A percentile compares a stretch with the other conserved stretches of the same genome.
Conservation (phyloP, 2,329 filamentous ascomycete genomes). For the Colletotrichum musicola region DNA sequence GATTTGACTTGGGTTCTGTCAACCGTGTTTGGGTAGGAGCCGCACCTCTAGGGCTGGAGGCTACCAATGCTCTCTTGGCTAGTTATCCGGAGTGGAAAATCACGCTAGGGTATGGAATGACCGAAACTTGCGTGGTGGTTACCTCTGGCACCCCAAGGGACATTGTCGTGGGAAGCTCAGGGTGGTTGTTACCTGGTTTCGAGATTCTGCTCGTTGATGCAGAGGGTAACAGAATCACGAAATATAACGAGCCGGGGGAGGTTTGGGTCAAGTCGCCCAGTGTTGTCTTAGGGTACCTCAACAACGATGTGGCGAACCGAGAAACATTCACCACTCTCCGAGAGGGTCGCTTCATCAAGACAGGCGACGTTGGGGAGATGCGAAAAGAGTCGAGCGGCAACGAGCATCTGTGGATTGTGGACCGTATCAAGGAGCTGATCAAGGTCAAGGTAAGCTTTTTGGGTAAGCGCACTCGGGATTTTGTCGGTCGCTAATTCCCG, state of each 20-base stretch:
- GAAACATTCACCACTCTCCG: slow-evolving; percentile 80
- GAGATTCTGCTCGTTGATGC: slow-evolving; percentile 73
- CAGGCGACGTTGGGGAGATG: slow-evolving; percentile 83
- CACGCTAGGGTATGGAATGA: background rate
- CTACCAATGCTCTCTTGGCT: background rate
- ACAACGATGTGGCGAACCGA: slow-evolving; percentile 84
- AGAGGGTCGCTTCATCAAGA: slow-evolving; percentile 82
- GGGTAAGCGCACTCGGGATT: too few species aligned
- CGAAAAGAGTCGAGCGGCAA: slow-evolving; percentile 70
- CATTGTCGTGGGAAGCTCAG: slow-evolving; percentile 76
- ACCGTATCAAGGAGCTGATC: slow-evolving; percentile 79
- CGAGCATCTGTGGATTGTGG: slow-evolving; percentile 88
- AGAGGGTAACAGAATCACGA: slow-evolving; percentile 77
- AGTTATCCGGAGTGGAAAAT: background rate
- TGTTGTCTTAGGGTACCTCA: slow-evolving; percentile 84
- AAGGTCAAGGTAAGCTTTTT: slow-evolving; percentile 66
- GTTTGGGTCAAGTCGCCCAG: slow-evolving; percentile 82
- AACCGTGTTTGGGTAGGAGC: background rate
- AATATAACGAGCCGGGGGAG: slow-evolving; percentile 81
- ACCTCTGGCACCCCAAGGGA: slow-evolving; percentile 56
- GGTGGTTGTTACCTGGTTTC: slow-evolving; percentile 73
- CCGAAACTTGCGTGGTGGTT: background rate
- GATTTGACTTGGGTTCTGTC: slow-evolving; percentile 65
- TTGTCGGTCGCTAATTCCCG: too few species aligned
- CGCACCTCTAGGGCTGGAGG: background rate